Base-by-base conservation (phyloP, 768 basidiomycete species). In the Phylloporus arenicola region DNA sequence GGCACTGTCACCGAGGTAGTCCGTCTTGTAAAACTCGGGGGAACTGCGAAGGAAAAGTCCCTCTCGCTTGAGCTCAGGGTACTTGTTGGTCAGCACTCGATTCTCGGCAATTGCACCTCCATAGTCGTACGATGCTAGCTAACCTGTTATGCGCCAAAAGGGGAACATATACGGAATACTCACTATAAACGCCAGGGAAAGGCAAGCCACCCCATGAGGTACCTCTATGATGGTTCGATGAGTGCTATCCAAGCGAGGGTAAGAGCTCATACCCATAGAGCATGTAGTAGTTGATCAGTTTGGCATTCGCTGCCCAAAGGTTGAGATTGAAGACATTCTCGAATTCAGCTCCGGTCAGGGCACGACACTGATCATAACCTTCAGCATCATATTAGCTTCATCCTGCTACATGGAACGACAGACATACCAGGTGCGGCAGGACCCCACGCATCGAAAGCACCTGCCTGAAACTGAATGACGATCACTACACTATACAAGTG, bases 211-310 rank as follows among this genome's bases (percentile, higher is more conserved):
- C 90, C 88, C 88, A 92, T 12, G 85, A 89, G 1, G 90, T 92
- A 20, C 90, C 89, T 8, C 89, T 89, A 51, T 44, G 43, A 57
- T 20, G 19, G 34, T 17, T 17, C 20, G 13, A 9, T 60, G 20
- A 58, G 53, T 19, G 10, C 22, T 0, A 16, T 3, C 35, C 39
- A 33, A 35, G n/a, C 9, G 20, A 49, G 37, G 33, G 34, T 34
- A 29, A 8, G 30, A 13, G 6, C 47, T 24, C 69, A 24, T 62
- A 85, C 85, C 85, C 88, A 57, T 82, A 89, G 47, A 89, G 57
- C 91, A 92, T 92, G 67, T 92, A 92, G 54, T 86, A 88, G 58
- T 80, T 89, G 51, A 91, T 81, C 40, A 92, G 59, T 60, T 91
- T 92, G 2, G 81, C 86, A 65, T 91, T 92, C 43, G 79, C 77